Base-by-base conservation (phyloP, 352 stramenopile species). In the Pythium coloratum region DNA sequence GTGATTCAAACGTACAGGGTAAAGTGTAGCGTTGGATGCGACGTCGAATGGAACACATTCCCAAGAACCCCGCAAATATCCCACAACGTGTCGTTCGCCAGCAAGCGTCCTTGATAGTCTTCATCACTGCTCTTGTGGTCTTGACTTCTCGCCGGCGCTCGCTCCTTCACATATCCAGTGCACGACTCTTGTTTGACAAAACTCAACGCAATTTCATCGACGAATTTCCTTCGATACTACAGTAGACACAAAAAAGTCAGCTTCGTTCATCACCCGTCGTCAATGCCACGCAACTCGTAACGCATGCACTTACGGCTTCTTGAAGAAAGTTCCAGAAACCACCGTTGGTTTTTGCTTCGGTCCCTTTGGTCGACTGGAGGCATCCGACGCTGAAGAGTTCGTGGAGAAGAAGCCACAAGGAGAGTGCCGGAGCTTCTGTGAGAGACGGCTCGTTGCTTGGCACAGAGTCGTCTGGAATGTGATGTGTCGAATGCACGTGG, bases 401-500 rank as follows among this genome's bases (percentile, higher is more conserved):
- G 55, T 77, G 77, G 54, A 92, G 36, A 20, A 82, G 66, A 24
- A 88, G 59, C 86, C 86, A 94, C 51, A 94, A 46, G 6, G 83
- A 86, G 10, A 92, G 64, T 6, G 78, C 78, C 16, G 86, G 81
- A 10, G 42, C 76, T 30, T 24, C 68, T 32, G 46, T 14, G 9
- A 9, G 2, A 53, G 46, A 32, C 2, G 20, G 14, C 6, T 53
- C 46, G 14, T n/a, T 5, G 5, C 7, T 53, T 3, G 18, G 32
- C 18, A 10, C 46, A n/a, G 18, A 24, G 1, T 53, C 55, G 20
- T 20, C 18, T 4, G 72, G 55, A 16, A 82, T 28, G 14, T 70
- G 69, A 64, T 94, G 83, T 1, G 81, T 90, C 30, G 80, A 81
- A 14, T 83, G 86, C 28, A 93, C 71, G 38, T 91, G 86, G 2